phyloP scores from a whole-genome alignment of 83 land plant genomes.

The Isoetes engelmannii region DNA sequence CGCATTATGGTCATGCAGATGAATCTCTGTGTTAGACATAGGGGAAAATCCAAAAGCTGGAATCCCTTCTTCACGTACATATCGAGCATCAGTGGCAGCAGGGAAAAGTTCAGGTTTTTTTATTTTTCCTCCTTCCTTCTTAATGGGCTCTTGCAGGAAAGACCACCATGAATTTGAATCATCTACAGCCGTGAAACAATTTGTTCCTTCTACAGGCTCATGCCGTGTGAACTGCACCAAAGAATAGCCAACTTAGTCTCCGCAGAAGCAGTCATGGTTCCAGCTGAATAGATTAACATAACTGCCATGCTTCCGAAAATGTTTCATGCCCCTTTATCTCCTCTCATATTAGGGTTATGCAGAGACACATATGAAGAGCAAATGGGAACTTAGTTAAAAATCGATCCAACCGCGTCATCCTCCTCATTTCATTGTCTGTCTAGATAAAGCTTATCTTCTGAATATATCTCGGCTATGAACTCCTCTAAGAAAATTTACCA shows the following conservation, averaged over 20 bases:
- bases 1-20: constrained; percentile 98
- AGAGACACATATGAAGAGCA: no score
- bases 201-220: constrained; percentile 37
- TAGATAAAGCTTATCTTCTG: no score
- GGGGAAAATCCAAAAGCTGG: constrained; percentile 99
- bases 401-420: no score
- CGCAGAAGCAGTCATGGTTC: no score
- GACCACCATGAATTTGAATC: constrained; percentile 91
- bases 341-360: no score
- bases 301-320: no score
- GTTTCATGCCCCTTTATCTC: no score
- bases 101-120: constrained; percentile 82
- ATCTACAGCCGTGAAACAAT: constrained; percentile 49
- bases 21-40: constrained; percentile 84
- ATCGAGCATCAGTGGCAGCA: constrained; percentile 92
- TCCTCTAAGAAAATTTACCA: not conserved
- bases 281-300: no score
- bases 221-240: constrained; percentile 16
- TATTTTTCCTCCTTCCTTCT: constrained; percentile 61
- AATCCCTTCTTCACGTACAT: constrained; percentile 53
- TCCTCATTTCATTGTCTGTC: no score
- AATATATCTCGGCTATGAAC: not conserved
- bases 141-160: constrained; percentile 60
- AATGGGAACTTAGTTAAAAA: no score
- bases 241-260: no score